Evolutionary conservation across 2,329 filamentous ascomycete species (phyloP).

Genomic region (Talaromyces sp.): DNA sequence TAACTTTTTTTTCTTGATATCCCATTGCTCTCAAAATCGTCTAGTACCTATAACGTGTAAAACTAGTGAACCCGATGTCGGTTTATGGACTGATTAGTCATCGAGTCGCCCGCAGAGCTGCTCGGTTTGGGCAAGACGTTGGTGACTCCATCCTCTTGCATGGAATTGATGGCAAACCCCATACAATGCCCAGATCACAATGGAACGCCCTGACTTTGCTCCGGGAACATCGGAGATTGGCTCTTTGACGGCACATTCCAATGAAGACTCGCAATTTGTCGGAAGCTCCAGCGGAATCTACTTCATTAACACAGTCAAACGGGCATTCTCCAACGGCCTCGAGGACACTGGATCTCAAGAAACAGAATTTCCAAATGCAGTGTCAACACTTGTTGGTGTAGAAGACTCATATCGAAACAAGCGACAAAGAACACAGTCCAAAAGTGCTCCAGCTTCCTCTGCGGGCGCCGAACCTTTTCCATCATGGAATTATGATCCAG

Average conservation of each 20-base stretch:
- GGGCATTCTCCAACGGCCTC: conserved; percentile 50
- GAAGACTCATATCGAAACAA: conserved; percentile 26
- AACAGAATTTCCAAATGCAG: conserved; percentile 32
- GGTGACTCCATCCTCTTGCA: too few relatives aligned
- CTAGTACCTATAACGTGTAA: too few relatives aligned
- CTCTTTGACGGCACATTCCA: conserved; percentile 45
- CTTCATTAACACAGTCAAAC: conserved; percentile 58
- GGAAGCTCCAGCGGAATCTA: conserved; percentile 57
- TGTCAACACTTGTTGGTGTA: conserved; percentile 33
- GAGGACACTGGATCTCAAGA: conserved; percentile 21
- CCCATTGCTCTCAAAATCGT: too few relatives aligned
- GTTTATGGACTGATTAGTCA: too few relatives aligned
- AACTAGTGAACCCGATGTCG: too few relatives aligned
- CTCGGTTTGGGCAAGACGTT: too few relatives aligned
- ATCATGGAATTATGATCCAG: conserved; percentile 34
- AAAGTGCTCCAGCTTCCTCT: conserved; percentile 6
- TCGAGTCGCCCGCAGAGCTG: too few relatives aligned
- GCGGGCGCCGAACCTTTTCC: conserved; percentile 9
- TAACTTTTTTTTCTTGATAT: too few relatives aligned
- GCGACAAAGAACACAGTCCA: conserved; percentile 13
- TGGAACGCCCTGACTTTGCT: conserved; percentile 31
- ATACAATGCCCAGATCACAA: conserved; percentile 23
- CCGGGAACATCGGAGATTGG: conserved; percentile 43
- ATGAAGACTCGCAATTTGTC: conserved; percentile 54
- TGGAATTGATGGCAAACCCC: too few relatives aligned